Evolutionary conservation across 1,284 basidiomycete species (phyloP), one percentile per base, ranked within the genome.

Genomic region (Cutaneotrichosporon cutaneum): DNA sequence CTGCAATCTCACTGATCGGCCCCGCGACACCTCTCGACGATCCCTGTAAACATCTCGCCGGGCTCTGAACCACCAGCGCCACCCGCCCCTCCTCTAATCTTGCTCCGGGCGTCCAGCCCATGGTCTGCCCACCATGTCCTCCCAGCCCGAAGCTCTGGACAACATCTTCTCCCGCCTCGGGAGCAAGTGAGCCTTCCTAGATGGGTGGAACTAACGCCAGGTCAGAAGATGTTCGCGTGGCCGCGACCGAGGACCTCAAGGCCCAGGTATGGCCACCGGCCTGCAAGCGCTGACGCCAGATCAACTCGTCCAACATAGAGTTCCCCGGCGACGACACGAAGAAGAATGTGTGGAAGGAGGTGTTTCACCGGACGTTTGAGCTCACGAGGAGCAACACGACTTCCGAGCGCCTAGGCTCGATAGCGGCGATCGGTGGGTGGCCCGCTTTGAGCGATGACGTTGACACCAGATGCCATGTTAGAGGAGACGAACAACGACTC

Each of bases 351-450:
- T 79, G 75, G 74, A 80, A 77, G 62, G 81, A 82, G 60, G 74
- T 82, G 24, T 82, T 81, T 61, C 78, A 79, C 51, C 70, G 79
- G 60, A 82, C 81, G 61, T 82, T 82, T 45, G 81, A 82, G 64
- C 76, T 82, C 57, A 80, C 82, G 4, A 79, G 81, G 67, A 80
- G 78, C 56, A 80, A 80, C 56, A 75, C 77, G 63, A 68, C 73
- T 18, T 74, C 77, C 65, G 82, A 82, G 63, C 74, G 81, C 63
- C 70, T 82, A 13, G 82, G 82, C 52, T 81, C 81, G 24, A 80
- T 81, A 53, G 70, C 76, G 6, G 81, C 82, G 30, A 82, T 82
- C 59, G 80, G 78, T 80, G 60, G 54, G 77, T 54, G 10, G 1
- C 3, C 39, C 18, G 22, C 1, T 22, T 21, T 8, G 30, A 32